A percentile compares a stretch with the other conserved stretches of the same genome.
Evolutionary conservation across 2,329 filamentous ascomycete species (phyloP).

Genomic region (Fusarium sambucinum): DNA sequence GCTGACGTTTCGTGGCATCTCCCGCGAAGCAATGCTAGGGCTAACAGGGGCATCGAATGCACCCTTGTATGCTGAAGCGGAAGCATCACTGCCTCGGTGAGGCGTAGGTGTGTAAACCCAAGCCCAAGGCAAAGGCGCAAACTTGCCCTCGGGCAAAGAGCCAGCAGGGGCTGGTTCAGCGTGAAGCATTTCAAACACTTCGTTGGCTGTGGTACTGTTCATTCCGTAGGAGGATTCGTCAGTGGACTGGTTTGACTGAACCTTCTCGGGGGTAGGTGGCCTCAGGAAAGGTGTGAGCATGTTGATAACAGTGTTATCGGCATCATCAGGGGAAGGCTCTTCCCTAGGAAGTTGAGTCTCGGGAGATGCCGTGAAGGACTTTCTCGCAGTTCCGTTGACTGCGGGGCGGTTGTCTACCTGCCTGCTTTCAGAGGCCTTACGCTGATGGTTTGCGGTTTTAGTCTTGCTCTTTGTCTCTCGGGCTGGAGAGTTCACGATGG

Average conservation of each 20-base stretch:
- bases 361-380: constrained; percentile 18
- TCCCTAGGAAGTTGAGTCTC: constrained; percentile 20
- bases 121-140: constrained; percentile 62
- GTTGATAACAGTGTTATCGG: constrained; percentile 58
- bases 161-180: constrained; percentile 50
- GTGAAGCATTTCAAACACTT: constrained; percentile 60
- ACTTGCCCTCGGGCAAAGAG: constrained; percentile 50
- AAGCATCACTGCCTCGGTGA: constrained; percentile 39
- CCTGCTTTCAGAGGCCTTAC: constrained; percentile 18
- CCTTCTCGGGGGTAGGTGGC: constrained; percentile 58
- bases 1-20: constrained; percentile 21
- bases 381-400: constrained; percentile 10
- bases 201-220: constrained; percentile 64
- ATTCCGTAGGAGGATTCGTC: constrained; percentile 66
- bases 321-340: constrained; percentile 45
- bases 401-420: constrained; percentile 20
- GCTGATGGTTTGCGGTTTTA: constrained; percentile 21
- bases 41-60: constrained; percentile 47
- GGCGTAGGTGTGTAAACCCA: constrained; percentile 59
- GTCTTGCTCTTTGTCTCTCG: constrained; percentile 19
- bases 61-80: constrained; percentile 40
- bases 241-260: constrained; percentile 48
- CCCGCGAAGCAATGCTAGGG: constrained; percentile 42
- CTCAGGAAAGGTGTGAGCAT: constrained; percentile 64
- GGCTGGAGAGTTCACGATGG: constrained; percentile 33